phyloP scores from a whole-genome alignment of 768 basidiomycete genomes.

The Termitomyces bulborhizus region DNA sequence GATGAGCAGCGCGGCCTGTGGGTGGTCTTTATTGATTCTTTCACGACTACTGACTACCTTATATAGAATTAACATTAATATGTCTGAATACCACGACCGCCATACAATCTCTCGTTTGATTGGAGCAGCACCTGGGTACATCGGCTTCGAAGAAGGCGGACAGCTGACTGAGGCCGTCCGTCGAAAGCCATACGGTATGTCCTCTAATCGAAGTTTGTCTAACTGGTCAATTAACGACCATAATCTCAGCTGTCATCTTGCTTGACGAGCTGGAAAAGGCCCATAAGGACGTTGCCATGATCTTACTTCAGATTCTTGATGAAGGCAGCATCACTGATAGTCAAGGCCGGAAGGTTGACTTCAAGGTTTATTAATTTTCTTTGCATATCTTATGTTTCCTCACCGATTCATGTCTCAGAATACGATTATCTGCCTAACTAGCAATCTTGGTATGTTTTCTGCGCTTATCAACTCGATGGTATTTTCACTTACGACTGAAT shows the following conservation, averaged over 20 bases:
- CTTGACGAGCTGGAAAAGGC: slow-evolving; percentile 93
- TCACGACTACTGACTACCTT: neutral
- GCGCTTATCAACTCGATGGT: neutral
- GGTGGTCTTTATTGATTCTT: slow-evolving; percentile 19
- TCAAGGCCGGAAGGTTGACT: slow-evolving; percentile 88
- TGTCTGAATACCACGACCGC: slow-evolving; percentile 95
- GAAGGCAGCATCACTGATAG: slow-evolving; percentile 89
- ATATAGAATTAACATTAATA: slow-evolving; percentile 81
- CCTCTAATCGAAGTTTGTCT: neutral
- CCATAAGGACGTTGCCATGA: slow-evolving; percentile 90
- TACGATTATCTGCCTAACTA: slow-evolving; percentile 87
- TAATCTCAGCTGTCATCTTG: slow-evolving; percentile 57
- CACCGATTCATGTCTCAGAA: slow-evolving; percentile 38
- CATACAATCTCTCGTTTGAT: slow-evolving; percentile 89
- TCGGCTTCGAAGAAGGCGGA: slow-evolving; percentile 85
- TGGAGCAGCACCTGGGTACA: slow-evolving; percentile 90
- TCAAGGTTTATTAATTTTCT: slow-evolving; percentile 47
- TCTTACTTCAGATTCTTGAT: slow-evolving; percentile 85
- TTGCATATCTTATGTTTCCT: neutral
- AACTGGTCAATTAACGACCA: neutral
- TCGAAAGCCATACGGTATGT: slow-evolving; percentile 77
- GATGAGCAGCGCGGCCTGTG: slow-evolving; percentile 83
- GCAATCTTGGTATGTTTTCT: slow-evolving; percentile 61
- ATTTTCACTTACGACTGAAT: neutral
- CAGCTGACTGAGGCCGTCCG: slow-evolving; percentile 92